Evolutionary conservation across 129 eudicot species (phyloP), one percentile per base, ranked within the genome.

Genomic region (Mikania micrantha): DNA sequence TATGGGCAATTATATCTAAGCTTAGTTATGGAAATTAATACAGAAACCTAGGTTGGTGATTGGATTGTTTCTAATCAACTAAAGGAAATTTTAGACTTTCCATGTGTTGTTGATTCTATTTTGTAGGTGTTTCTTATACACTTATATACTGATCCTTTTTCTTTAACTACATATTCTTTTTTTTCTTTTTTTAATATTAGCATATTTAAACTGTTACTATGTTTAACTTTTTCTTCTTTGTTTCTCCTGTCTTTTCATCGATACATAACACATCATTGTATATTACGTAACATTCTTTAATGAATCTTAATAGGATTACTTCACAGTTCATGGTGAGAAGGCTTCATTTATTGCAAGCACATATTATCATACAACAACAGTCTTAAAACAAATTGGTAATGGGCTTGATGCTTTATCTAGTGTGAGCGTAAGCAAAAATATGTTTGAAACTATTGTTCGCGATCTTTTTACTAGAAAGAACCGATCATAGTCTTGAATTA

Each of bases 391-490:
- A 82, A 77, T 93, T 27, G 91, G 96, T 60, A 89, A 74, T 66
- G 95, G 95, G 35, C 65, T 86, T 17, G 83, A 80, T 77, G 87
- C 96, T 60, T 76, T 93, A 35, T 86, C 95, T 60, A 93, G 95
- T 73, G 95, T 93, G 24, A 89, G 88, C 59, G 80, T 93, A 25
- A 89, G 85, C 75, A 93, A 81, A 80, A 93, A 74, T 52, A 89
- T 93, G 96, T 89, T 93, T 70, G 96, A 93, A 73, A 84, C 89
- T 0, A 85, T 93, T 44, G 92, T 85, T 9, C 92, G 99, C 21
- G 90, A 93, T 72, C 91, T 89, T 60, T n/a, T 87, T 93, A 19
- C 50, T 93, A 80, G 98, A 93, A 78, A 93, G 98, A 82, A 93
- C 91, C 4, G 96, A 93, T 69, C 95, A 84, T 58, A 88, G 88